Evolutionary conservation across 257 asterid species (phyloP), one percentile per base, ranked within the genome.

Genomic region (Nicotiana knightiana): DNA sequence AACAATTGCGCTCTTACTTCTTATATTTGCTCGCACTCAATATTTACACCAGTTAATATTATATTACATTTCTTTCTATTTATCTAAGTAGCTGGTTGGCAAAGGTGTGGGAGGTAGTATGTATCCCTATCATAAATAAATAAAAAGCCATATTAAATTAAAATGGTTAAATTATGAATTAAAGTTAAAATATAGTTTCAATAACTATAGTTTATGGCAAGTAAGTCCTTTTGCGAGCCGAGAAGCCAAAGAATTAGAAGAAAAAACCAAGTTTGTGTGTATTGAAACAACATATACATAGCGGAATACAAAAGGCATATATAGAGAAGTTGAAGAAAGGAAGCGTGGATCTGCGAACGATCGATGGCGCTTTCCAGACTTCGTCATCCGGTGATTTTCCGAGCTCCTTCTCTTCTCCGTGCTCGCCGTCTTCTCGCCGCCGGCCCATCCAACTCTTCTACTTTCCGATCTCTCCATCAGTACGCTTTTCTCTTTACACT

Each of bases 331-430:
- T 73, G 83, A 64, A 82, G 80, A 83, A 73, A 77, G 66, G 71
- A 81, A 81, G 82, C 65, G 86, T 64, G 64, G 77, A 76, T 85
- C 87, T 67, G 82, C 55, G 54, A 67, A 80, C 88, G 89, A 90
- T 92, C 92, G 43, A 96, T 96, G 99, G 99, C 99, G 90, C 87
- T 94, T 30, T 92, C 97, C 10, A 89, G 98, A 90, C 95, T 96
- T 82, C 92, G 98, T 70, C 89, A 91, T 89, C 93, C 97, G 82
- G 90, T 88, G 89, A 92, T 93, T 93, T 81, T 67, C 71, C 92
- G 94, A 80, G 93, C 97, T 83, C 91, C 95, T 77, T 91, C 96
- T 67, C 95, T 93, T 12, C 84, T 92, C 83, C 84, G 88, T 82
- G 96, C 93, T 80, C 94, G 99, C 59, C 88, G 46, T 83, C 83